phyloP scores from a whole-genome alignment of 768 basidiomycete genomes.

The Boletus patriciae region DNA sequence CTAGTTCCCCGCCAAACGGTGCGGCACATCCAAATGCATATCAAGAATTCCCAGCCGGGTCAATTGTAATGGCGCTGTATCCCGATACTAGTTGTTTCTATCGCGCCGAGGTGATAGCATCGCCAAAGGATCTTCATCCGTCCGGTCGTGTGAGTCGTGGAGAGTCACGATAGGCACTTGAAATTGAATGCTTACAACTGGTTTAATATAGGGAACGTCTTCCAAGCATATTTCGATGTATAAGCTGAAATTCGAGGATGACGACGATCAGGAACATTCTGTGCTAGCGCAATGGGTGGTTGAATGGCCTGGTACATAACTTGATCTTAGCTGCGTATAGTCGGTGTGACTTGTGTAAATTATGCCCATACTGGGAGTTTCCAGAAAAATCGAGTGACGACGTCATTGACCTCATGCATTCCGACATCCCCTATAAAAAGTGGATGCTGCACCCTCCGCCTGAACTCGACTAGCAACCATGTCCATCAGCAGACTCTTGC shows the following conservation, averaged over 20 bases:
- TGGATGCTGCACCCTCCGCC: neutral
- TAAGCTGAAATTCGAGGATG: conserved; percentile 85
- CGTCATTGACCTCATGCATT: conserved; percentile 8
- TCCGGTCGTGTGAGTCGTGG: conserved; percentile 38
- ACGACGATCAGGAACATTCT: conserved; percentile 77
- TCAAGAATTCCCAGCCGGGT: conserved; percentile 67
- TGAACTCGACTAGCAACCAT: conserved; percentile 35
- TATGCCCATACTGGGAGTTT: neutral
- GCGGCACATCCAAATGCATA: conserved; percentile 68
- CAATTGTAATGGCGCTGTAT: conserved; percentile 83
- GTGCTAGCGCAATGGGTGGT: conserved; percentile 82
- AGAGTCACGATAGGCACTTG: neutral
- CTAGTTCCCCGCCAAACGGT: conserved; percentile 52
- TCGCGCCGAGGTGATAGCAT: conserved; percentile 78
- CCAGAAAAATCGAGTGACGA: conserved; percentile 7
- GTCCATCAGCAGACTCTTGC: conserved; percentile 67
- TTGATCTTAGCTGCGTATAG: neutral
- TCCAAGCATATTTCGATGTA: conserved; percentile 59
- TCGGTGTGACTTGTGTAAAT: neutral
- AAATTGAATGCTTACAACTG: conserved; percentile 9
- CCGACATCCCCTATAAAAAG: conserved; percentile 11
- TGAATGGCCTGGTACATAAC: conserved; percentile 61
- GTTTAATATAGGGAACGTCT: conserved; percentile 29
- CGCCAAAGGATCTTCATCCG: conserved; percentile 48
- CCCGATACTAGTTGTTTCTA: conserved; percentile 92